Conservation (phyloP, 805 yeast genomes). For the Pichia deserticola region DNA sequence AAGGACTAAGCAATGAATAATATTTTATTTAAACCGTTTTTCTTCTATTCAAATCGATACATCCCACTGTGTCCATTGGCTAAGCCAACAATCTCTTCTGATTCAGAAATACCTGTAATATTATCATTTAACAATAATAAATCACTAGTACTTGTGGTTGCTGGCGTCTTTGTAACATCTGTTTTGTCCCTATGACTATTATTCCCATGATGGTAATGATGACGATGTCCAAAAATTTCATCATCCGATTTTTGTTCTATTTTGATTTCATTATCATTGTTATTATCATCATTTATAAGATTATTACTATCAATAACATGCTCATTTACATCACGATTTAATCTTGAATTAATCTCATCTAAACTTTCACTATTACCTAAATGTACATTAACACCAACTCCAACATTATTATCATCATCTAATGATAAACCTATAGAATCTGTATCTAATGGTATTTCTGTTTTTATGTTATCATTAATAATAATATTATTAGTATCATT, state of each 20-base stretch:
- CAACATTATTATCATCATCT: not conserved
- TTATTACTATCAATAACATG: not conserved
- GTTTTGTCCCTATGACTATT: not conserved
- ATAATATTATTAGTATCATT: too few relatives aligned
- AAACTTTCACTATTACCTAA: not conserved
- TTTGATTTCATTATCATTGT: too few relatives aligned
- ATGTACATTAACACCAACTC: constrained; percentile 4
- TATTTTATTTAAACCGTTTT: too few relatives aligned
- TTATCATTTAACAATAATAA: constrained; percentile 26
- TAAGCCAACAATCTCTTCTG: constrained; percentile 29
- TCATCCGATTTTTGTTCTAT: too few relatives aligned
- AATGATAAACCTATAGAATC: not conserved
- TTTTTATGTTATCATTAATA: too few relatives aligned
- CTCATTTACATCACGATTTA: not conserved
- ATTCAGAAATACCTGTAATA: constrained; percentile 25
- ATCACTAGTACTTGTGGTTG: constrained; percentile 26
- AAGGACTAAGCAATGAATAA: too few relatives aligned
- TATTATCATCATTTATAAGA: too few relatives aligned
- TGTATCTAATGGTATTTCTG: not conserved
- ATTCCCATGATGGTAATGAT: too few relatives aligned
- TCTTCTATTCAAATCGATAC: constrained; percentile 1
- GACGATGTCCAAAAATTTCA: not conserved
- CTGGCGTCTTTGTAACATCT: constrained; percentile 15
- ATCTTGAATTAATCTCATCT: constrained; percentile 1
- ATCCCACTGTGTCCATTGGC: constrained; percentile 23